A percentile compares a stretch with the other conserved stretches of the same genome.
Evolutionary conservation across 306 rosid genomes (phyloP).

Genomic region (Dalbergia cochinchinensis): DNA sequence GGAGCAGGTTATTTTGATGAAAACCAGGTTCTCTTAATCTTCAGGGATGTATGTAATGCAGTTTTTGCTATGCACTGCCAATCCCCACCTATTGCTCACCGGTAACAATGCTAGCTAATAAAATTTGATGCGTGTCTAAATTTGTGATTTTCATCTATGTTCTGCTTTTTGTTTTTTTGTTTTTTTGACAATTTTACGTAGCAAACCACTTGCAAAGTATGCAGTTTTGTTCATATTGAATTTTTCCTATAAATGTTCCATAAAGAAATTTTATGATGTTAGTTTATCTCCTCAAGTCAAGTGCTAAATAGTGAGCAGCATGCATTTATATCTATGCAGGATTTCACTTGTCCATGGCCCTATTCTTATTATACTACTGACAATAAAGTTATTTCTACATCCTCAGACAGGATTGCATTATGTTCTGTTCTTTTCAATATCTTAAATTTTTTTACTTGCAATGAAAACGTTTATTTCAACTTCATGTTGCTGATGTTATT

Average conservation of each 20-base stretch:
- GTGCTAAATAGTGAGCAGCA: constrained; percentile 1
- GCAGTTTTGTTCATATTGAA: neutral
- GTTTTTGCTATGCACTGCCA: constrained; percentile 95
- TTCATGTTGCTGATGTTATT: neutral
- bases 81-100: constrained; percentile 93
- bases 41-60: constrained; percentile 93
- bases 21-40: constrained; percentile 78
- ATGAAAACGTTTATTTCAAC: constrained; percentile 8
- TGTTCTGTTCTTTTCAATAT: constrained; percentile 22
- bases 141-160: neutral
- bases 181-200: neutral
- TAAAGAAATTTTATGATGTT: neutral
- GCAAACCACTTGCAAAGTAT: constrained; percentile 22
- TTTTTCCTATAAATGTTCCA: neutral
- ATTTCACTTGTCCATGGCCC: neutral
- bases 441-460: neutral
- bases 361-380: neutral
- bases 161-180: neutral
- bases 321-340: neutral
- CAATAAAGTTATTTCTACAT: constrained; percentile 16
- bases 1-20: constrained; percentile 93
- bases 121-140: constrained; percentile 18
- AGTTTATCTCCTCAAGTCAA: neutral
- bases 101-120: constrained; percentile 57
- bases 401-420: constrained; percentile 25